phyloP scores from a whole-genome alignment of 371 early-diverging fungal genomes.

The Haplosporangium sp. region DNA sequence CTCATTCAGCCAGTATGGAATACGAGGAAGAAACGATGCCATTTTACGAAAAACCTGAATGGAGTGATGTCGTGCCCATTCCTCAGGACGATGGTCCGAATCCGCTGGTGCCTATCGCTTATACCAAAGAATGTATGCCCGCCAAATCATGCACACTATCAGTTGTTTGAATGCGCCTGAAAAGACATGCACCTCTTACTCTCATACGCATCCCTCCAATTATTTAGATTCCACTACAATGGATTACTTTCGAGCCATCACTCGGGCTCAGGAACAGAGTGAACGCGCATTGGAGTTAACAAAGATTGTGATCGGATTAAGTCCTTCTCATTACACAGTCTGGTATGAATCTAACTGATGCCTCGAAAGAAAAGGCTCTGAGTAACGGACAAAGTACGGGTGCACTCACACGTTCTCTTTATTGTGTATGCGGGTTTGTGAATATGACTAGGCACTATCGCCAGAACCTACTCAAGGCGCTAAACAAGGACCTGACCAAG shows the following conservation, averaged over 20 bases:
- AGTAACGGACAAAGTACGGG: no score
- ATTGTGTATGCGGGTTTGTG: background rate
- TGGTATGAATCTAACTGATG: slow-evolving; percentile 69
- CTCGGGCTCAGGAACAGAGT: slow-evolving; percentile 74
- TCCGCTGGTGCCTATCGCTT: slow-evolving; percentile 92
- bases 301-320: slow-evolving; percentile 79
- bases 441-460: slow-evolving; percentile 80
- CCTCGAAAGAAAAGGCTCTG: no score
- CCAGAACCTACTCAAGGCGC: slow-evolving; percentile 75
- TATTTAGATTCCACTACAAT: slow-evolving; percentile 80
- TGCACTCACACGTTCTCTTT: background rate
- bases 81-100: slow-evolving; percentile 90
- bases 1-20: slow-evolving; percentile 4
- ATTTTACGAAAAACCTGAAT: slow-evolving; percentile 57
- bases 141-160: background rate
- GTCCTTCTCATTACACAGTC: slow-evolving; percentile 95
- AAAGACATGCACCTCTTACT: no score
- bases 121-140: slow-evolving; percentile 80
- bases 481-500: slow-evolving; percentile 67
- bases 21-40: slow-evolving; percentile 24
- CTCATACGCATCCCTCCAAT: background rate
- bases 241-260: slow-evolving; percentile 91
- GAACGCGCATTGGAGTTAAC: slow-evolving; percentile 86
- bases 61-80: slow-evolving; percentile 87
- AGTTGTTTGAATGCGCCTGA: background rate